These are phyloP conservation scores for Paramecium sonneborni DNA, from an alignment of 73 alveolate genomes.

Conservation along the genomic window DNA sequence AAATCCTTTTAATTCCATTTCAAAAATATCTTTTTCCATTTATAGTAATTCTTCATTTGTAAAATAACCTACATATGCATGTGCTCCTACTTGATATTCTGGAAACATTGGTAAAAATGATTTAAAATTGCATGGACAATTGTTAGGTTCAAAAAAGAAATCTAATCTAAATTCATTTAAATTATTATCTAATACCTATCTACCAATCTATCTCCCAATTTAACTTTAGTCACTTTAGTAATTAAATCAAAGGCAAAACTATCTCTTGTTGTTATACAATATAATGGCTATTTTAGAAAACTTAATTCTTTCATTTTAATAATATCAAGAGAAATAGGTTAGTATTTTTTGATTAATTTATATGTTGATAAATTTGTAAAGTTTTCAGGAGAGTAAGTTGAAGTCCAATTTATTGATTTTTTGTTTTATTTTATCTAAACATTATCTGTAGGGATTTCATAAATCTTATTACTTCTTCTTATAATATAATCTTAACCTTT, in stretches of 20 bases:
- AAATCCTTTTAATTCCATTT: constrained; percentile 70
- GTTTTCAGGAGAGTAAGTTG: neutral
- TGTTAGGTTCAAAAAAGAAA: constrained; percentile 75
- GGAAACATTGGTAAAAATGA: constrained; percentile 55
- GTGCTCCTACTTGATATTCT: constrained; percentile 71
- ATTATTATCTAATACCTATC: neutral
- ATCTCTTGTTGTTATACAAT: constrained; percentile 82
- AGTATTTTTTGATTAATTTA: neutral
- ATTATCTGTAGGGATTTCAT: neutral
- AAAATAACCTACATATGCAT: constrained; percentile 74
- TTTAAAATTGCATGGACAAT: constrained; percentile 75
- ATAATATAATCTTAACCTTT: constrained; percentile 35
- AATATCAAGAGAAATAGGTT: constrained; percentile 23
- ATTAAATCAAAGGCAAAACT: constrained; percentile 79
- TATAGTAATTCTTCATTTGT: constrained; percentile 74
- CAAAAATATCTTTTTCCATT: constrained; percentile 68
- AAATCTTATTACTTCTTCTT: neutral
- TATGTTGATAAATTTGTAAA: neutral
- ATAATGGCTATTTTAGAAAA: constrained; percentile 64
- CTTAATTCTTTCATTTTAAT: constrained; percentile 21
- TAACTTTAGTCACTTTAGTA: constrained; percentile 14
- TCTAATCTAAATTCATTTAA: constrained; percentile 60
- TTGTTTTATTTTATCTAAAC: neutral
- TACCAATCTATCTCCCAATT: neutral
- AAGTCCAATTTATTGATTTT: neutral